These are phyloP conservation scores for Truncatella angustata DNA, from an alignment of 2,329 filamentous ascomycete genomes.

Conservation along the genomic window DNA sequence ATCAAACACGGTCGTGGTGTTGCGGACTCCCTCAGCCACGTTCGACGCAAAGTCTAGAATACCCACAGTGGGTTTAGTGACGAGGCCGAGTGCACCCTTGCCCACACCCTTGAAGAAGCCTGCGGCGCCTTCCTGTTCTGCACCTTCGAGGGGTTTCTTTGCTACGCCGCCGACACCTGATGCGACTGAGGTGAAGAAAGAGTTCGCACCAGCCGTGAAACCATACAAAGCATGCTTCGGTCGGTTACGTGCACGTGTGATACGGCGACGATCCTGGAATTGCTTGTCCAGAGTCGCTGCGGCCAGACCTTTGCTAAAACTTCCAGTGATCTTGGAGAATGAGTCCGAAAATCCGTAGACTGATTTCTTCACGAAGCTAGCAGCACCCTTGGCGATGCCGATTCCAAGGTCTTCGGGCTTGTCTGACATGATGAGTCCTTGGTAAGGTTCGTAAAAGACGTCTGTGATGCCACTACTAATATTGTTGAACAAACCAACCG, in stretches of 20 bases:
- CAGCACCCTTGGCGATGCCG: slow-evolving; percentile 93
- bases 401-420: slow-evolving; percentile 91
- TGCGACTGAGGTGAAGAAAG: slow-evolving; percentile 86
- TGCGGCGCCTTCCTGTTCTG: slow-evolving; percentile 88
- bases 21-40: slow-evolving; percentile 94
- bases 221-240: slow-evolving; percentile 97
- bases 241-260: slow-evolving; percentile 86
- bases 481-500: slow-evolving; percentile 96
- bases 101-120: slow-evolving; percentile 98
- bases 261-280: slow-evolving; percentile 93
- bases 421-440: slow-evolving; percentile 94
- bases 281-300: slow-evolving; percentile 97
- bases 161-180: slow-evolving; percentile 93
- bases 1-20: slow-evolving; percentile 98
- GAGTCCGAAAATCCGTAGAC: slow-evolving; percentile 97
- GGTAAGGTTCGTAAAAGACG: slow-evolving; percentile 99
- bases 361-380: slow-evolving; percentile 97
- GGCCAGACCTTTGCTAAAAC: slow-evolving; percentile 92
- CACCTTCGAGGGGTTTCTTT: slow-evolving; percentile 89
- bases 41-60: slow-evolving; percentile 97
- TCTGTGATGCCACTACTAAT: slow-evolving; percentile 95
- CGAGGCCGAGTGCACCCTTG: slow-evolving; percentile 90
- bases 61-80: slow-evolving; percentile 94
- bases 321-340: slow-evolving; percentile 96
- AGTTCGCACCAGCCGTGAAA: slow-evolving; percentile 92